Evolutionary conservation across 495 filamentous ascomycete genomes (phyloP), one percentile per base, ranked within the genome.

Genomic region (Mytilinidion resinicola): DNA sequence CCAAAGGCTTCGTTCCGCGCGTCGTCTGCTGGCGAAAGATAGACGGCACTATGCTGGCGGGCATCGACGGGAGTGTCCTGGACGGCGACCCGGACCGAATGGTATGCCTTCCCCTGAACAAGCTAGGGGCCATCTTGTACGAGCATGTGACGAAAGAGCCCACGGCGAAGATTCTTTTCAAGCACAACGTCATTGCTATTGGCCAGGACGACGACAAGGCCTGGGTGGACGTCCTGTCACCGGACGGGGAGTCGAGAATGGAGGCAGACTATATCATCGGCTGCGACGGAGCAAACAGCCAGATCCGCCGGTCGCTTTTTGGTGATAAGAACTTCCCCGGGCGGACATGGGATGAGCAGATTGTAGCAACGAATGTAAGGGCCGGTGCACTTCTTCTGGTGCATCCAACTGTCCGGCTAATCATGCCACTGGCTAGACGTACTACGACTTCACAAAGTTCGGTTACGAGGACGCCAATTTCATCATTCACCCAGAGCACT

Each of bases 301-400:
- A 69, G 1, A 72, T 83, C 10, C 68, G 80, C 20, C 74, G 74
- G 56, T 73, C 73, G 1, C 56, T 85, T 12, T 85, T 83, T 68
- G 80, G 81, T 6, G 70, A 78, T 15, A 62, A 67, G 33, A 72
- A 77, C 37, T 83, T 77, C 58, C 78, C 78, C 0, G 82, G 81
- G 0, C 78, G 80, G 51, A 85, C 81, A 1, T 76, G 79, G 74
- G 72, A 83, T 42, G 72, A 68, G 47, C 78, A 80, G 60, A 78
- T 85, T 49, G 73, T 85, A 42, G 81, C 82, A 44, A 82, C 81
- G 4, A 85, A 85, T 70, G 80, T 83, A 60, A 50, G 72, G 57
- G 25, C 25, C 25, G 25, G 6, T 30, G 25, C 25, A 30, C 25
- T 6, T 30, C 25, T 30, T 2, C 2, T 30, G 25, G 6, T 30